Evolutionary conservation across 306 rosid species (phyloP).

Genomic region (Inga leiocalycina): DNA sequence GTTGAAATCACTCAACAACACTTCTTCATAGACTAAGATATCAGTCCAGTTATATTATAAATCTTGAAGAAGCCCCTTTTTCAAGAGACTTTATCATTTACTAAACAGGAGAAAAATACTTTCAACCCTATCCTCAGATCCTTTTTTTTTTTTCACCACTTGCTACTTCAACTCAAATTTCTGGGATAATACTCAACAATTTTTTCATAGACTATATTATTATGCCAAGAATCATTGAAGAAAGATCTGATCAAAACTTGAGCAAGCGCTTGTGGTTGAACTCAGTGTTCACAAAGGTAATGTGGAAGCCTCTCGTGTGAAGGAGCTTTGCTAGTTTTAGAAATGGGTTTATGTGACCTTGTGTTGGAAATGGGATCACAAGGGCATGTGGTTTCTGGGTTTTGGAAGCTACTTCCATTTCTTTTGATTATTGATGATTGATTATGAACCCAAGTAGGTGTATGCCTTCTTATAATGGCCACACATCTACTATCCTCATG

Average conservation of each 20-base stretch:
- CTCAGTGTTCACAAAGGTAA: slow-evolving; percentile 45
- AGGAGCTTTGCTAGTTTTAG: slow-evolving; percentile 49
- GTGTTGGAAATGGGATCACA: slow-evolving; percentile 42
- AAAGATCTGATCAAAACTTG: slow-evolving; percentile 9
- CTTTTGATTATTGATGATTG: neutral
- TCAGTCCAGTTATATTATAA: no score
- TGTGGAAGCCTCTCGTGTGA: slow-evolving; percentile 43
- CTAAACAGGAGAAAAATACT: no score
- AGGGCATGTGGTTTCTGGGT: slow-evolving; percentile 40
- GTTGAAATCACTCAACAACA: no score
- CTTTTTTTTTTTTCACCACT: neutral
- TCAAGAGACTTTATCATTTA: neutral
- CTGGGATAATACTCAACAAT: neutral
- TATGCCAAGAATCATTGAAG: neutral
- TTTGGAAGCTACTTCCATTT: neutral
- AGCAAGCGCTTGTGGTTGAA: slow-evolving; percentile 48
- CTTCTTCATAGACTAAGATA: no score
- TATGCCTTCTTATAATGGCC: neutral
- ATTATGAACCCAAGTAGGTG: neutral
- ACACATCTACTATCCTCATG: neutral
- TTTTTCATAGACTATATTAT: neutral
- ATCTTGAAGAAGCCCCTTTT: neutral
- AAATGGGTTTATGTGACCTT: slow-evolving; percentile 54
- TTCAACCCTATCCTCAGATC: neutral
- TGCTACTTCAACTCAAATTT: neutral